Base-by-base conservation (phyloP, 2,329 filamentous ascomycete genomes). In the Aschersonia sp. region DNA sequence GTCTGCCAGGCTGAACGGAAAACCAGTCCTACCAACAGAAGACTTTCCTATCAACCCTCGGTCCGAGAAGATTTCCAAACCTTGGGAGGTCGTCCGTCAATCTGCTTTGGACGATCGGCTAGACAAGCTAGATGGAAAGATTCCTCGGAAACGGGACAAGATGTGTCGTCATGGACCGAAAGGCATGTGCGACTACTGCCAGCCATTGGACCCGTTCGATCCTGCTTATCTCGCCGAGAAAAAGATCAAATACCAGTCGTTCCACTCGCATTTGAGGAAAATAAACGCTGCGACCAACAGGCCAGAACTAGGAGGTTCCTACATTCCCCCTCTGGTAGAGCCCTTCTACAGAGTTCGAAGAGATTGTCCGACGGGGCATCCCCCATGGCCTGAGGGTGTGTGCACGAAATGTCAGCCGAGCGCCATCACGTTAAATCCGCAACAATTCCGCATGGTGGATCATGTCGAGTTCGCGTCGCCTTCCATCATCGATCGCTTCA, bases 151-250 rank as follows among this genome's bases (percentile, higher is more conserved):
- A 51, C 75, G 75, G 49, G 87, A 94, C 62, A 86, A 85, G 61
- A 92, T 98, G 88, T 98, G 92, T 69, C 83, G 87, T 52, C 92
- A 98, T 63, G 90, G 90, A 1, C 82, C 84, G 46, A 97, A 95
- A 67, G 92, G 92, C 62, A 98, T 98, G 92, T 98, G 92, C 66
- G 92, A 98, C 67, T 94, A 95, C 67, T 98, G 92, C 69, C 94
- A 94, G 79, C 94, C 94, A 0, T 69, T 97, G 45, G 92, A 98
- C 59, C 92, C 92, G 1, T 98, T 94, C 65, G 83, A 94, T 59
- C 65, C 83, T n/a, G 81, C 81, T 48, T 95, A 95, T 58, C 75
- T 98, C 14, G 78, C 79, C 32, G 90, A 98, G 57, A 94, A 90
- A 73, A 95, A 95, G 74, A 95, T 98, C 74, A 98, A 98, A 65